These are phyloP conservation scores for Entonaema liquescens DNA, from an alignment of 495 filamentous ascomycete genomes.

Conservation along the genomic window DNA sequence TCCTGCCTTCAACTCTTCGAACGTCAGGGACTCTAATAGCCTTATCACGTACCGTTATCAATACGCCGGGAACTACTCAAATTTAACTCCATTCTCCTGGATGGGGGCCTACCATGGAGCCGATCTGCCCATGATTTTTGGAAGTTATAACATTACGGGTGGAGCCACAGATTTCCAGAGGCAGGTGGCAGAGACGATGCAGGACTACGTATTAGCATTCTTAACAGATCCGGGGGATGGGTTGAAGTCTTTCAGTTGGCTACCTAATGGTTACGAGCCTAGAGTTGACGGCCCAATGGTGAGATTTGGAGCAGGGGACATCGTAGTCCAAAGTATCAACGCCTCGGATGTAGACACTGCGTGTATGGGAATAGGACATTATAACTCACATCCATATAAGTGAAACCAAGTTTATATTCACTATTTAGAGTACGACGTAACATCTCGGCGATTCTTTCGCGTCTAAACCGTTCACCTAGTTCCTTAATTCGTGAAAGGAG, in stretches of 20 bases:
- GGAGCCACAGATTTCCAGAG: constrained; percentile 47
- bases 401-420: constrained; percentile 11
- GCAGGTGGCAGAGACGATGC: constrained; percentile 52
- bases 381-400: constrained; percentile 17
- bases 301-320: constrained; percentile 22
- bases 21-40: constrained; percentile 27
- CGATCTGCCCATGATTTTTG: constrained; percentile 59
- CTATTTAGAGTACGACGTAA: background rate
- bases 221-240: constrained; percentile 53
- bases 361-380: constrained; percentile 34
- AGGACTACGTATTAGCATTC: constrained; percentile 56
- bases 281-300: constrained; percentile 23
- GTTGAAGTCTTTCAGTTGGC: constrained; percentile 40
- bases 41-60: constrained; percentile 61
- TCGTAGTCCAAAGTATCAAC: constrained; percentile 28
- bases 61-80: constrained; percentile 59
- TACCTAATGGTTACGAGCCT: background rate
- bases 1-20: constrained; percentile 49
- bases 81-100: constrained; percentile 53
- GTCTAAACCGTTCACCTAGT: background rate
- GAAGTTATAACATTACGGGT: constrained; percentile 47
- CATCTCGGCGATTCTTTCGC: background rate
- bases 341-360: constrained; percentile 38
- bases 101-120: constrained; percentile 62
- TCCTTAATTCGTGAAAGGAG: background rate